Evolutionary conservation across 2,329 filamentous ascomycete species (phyloP), one percentile per base, ranked within the genome.

Genomic region (Aspergillus sp.): DNA sequence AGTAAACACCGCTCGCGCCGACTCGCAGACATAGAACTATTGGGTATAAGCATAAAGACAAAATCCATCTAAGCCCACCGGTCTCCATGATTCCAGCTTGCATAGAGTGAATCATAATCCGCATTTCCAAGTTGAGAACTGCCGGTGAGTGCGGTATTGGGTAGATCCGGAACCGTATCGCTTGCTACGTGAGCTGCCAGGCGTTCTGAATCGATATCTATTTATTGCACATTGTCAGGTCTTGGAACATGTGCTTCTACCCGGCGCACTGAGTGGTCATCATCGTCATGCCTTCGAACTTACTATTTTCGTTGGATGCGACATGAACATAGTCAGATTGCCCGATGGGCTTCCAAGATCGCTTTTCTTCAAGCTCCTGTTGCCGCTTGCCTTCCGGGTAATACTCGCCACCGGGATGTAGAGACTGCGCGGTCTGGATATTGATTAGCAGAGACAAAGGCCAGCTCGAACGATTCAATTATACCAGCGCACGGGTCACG

Each of bases 321-420:
- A 56, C 52, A 33, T 55, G 41, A 43, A 40, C 19, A 19, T 55
- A 52, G 39, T 43, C 41, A 39, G 56, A n/a, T 27, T 48, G 47
- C 33, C 43, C 44, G 27, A 39, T 41, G 7, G 44, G 37, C 23
- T 25, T 49, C 56, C 56, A 51, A 19, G 51, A 54, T 41, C 33
- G 51, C 17, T 54, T 54, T 43, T 39, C 43, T 23, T 40, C 44
- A 40, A 63, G 56, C 43, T 56, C 49, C 19, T 60, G 57, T 44
- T 48, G 58, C 19, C 58, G 61, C 55, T 41, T 61, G 45, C 66
- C 65, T 57, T 71, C 72, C 5, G 79, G 79, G 59, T 81, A 81
- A 59, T 73, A 74, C 56, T 64, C 71, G 15, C 79, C 79, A 56
- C 79, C 79, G 17, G 79, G 79, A 63, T 81, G 79, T 57, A 81